Conservation (phyloP, 768 basidiomycete species). For the Xerocomellus amylosporus region DNA sequence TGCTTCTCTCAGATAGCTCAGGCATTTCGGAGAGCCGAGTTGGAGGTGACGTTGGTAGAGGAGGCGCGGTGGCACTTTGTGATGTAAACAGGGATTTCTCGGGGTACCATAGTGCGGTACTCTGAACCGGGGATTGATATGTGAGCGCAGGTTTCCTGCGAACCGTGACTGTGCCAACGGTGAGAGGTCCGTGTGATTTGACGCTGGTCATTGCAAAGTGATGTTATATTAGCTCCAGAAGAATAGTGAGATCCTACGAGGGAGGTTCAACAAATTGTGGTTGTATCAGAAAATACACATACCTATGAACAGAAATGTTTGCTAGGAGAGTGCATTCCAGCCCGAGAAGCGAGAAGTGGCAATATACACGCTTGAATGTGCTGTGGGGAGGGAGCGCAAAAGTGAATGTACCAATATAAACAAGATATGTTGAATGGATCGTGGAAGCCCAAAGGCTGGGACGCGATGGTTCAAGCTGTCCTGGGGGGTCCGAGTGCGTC, state of each 20-base stretch:
- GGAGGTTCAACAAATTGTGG: background rate
- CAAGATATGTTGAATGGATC: slow-evolving; percentile 20
- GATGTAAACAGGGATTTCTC: slow-evolving; percentile 19
- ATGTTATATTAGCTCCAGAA: slow-evolving; percentile 7
- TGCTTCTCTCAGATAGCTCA: slow-evolving; percentile 15
- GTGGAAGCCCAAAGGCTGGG: slow-evolving; percentile 7
- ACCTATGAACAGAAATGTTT: slow-evolving; percentile 23
- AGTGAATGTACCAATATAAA: slow-evolving; percentile 19
- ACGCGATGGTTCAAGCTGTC: slow-evolving; percentile 9
- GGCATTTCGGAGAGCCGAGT: slow-evolving; percentile 9
- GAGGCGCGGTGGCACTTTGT: slow-evolving; percentile 16
- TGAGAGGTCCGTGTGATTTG: slow-evolving; percentile 15
- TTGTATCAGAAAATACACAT: background rate
- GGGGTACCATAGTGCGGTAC: slow-evolving; percentile 25
- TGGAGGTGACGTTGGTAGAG: slow-evolving; percentile 12
- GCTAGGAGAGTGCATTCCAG: slow-evolving; percentile 25
- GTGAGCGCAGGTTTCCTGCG: slow-evolving; percentile 58
- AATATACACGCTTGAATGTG: slow-evolving; percentile 16
- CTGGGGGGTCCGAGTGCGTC: slow-evolving; percentile 13
- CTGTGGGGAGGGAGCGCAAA: slow-evolving; percentile 4
- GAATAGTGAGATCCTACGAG: slow-evolving; percentile 11
- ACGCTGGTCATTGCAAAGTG: slow-evolving; percentile 22
- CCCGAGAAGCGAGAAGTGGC: slow-evolving; percentile 5
- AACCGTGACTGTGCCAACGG: slow-evolving; percentile 23
- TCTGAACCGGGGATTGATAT: slow-evolving; percentile 53